Conservation (phyloP, 768 basidiomycete species). For the Terana coerulea region DNA sequence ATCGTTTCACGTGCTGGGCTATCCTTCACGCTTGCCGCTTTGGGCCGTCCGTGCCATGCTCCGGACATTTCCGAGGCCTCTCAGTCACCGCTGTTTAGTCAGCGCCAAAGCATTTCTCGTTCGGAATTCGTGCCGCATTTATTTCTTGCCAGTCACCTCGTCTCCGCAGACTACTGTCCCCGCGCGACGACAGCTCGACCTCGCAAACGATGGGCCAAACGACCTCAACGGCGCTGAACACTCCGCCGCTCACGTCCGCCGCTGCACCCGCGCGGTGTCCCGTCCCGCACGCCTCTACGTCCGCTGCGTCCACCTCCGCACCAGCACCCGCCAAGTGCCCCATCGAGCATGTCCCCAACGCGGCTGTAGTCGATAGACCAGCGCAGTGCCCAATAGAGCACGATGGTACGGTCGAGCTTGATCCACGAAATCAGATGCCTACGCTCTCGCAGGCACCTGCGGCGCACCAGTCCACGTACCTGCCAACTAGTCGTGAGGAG, state of each 20-base stretch:
- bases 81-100: not conserved
- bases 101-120: not conserved
- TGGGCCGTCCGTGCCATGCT: no score
- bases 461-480: slow-evolving; percentile 47
- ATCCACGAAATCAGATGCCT: slow-evolving; percentile 86
- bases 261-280: slow-evolving; percentile 34
- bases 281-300: slow-evolving; percentile 32
- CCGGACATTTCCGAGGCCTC: not conserved
- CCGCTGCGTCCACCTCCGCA: slow-evolving; percentile 14
- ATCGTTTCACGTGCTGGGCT: not conserved
- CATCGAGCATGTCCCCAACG: slow-evolving; percentile 27
- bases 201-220: slow-evolving; percentile 24
- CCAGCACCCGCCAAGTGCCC: slow-evolving; percentile 34
- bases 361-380: slow-evolving; percentile 16
- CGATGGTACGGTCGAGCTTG: slow-evolving; percentile 38
- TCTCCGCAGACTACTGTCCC: no score
- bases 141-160: not conserved
- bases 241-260: slow-evolving; percentile 20
- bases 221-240: slow-evolving; percentile 19
- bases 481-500: slow-evolving; percentile 71
- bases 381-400: slow-evolving; percentile 67
- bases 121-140: not conserved
- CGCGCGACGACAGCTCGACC: no score
- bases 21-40: no score
- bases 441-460: slow-evolving; percentile 66